phyloP scores from a whole-genome alignment of 306 rosid species.

The Quercus cerris region DNA sequence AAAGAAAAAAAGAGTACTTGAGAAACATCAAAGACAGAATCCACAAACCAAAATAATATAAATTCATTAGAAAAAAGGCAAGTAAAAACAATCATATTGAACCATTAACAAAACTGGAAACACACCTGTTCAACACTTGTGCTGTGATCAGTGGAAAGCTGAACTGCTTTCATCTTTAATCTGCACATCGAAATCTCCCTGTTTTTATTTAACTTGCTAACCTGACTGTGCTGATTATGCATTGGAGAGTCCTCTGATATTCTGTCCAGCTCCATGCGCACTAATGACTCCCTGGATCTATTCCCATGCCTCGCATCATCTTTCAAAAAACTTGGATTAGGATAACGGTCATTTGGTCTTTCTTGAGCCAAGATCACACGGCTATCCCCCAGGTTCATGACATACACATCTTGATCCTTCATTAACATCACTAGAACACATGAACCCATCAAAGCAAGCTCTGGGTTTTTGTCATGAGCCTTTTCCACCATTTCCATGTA shows the following conservation, averaged over 20 bases:
- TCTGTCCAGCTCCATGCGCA: conserved; percentile 64
- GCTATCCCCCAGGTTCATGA: conserved; percentile 72
- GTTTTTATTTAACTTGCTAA: conserved; percentile 49
- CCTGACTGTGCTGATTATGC: conserved; percentile 46
- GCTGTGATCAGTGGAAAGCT: conserved; percentile 71
- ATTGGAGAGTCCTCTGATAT: conserved; percentile 70
- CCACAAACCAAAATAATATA: neutral
- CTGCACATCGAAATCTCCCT: conserved; percentile 55
- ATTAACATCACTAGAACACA: conserved; percentile 71
- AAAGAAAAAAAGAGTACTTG: neutral
- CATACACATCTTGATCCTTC: conserved; percentile 78
- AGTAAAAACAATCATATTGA: neutral
- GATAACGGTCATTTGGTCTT: conserved; percentile 55
- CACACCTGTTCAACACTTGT: conserved; percentile 55
- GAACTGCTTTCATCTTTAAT: conserved; percentile 65
- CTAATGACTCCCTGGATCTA: conserved; percentile 60
- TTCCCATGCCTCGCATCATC: conserved; percentile 55
- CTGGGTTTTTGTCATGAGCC: conserved; percentile 57
- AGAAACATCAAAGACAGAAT: neutral
- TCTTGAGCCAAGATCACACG: conserved; percentile 64
- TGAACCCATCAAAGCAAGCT: conserved; percentile 71
- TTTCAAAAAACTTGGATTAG: conserved; percentile 40
- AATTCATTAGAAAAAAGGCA: neutral
- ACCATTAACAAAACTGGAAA: neutral
- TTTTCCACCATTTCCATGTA: conserved; percentile 61